Conservation (phyloP, 495 filamentous ascomycete species). For the Poronia punctata region DNA sequence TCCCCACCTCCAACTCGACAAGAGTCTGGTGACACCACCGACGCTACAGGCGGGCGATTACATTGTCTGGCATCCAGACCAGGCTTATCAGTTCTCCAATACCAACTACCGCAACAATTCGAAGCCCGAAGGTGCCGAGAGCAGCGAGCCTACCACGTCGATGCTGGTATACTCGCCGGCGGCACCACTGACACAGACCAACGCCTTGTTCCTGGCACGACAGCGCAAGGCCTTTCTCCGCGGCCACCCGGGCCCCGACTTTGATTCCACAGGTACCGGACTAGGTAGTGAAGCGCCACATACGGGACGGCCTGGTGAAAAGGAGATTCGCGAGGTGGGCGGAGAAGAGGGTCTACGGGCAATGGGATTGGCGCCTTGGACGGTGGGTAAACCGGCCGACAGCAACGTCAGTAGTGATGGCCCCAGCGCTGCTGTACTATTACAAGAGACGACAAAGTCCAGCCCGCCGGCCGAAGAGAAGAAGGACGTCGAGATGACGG, state of each 20-base stretch:
- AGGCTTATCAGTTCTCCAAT: constrained; percentile 41
- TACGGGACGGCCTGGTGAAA: constrained; percentile 35
- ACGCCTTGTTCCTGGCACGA: constrained; percentile 65
- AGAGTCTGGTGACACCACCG: constrained; percentile 73
- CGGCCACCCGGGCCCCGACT: constrained; percentile 65
- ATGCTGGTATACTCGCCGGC: constrained; percentile 75
- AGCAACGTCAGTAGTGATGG: too few relatives aligned
- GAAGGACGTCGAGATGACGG: constrained; percentile 12
- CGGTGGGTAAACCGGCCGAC: constrained; percentile 20
- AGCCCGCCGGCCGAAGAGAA: constrained; percentile 8
- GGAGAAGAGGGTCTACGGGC: constrained; percentile 39
- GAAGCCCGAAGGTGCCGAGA: constrained; percentile 10
- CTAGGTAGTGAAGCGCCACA: constrained; percentile 41
- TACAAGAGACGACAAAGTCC: constrained; percentile 4
- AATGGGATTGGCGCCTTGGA: constrained; percentile 44
- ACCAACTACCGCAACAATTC: constrained; percentile 31
- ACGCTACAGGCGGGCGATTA: constrained; percentile 77
- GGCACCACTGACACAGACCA: constrained; percentile 72
- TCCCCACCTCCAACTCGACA: constrained; percentile 67
- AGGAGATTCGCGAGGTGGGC: constrained; percentile 40
- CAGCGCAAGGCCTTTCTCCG: constrained; percentile 66
- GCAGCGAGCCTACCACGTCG: too few relatives aligned
- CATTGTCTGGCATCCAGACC: constrained; percentile 88
- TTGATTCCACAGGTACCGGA: constrained; percentile 46
- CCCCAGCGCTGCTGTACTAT: background rate